Base-by-base conservation (phyloP, 331 rosid species). In the Dryas integrifolia region DNA sequence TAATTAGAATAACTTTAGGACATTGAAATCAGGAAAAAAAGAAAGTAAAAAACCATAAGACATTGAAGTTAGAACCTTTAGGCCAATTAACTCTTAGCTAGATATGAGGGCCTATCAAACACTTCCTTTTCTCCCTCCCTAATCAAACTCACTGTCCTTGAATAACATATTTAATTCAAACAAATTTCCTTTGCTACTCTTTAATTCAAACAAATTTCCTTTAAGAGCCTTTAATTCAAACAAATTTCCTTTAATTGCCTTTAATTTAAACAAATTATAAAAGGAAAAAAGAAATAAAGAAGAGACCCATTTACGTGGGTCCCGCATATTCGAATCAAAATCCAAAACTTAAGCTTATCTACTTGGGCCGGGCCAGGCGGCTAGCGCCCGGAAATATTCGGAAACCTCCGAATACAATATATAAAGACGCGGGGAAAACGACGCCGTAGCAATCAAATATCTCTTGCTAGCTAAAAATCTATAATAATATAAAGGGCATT, bases 211-310 rank as follows among this genome's bases (percentile, higher is more conserved):
- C 3, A 15, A 7, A 12, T 26, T 56, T 30, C 35, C 35, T 30
- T 30, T 30, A 30, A 30, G 35, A 30, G 35, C 65, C 77, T 88
- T 88, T 81, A 79, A 74, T 83, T 80, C 79, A 65, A 65, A 24
- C 14, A 12, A 48, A 30, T 30, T 30, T 49, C 14, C 40, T 13
- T 46, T 7, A 11, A 5, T 6, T 6, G 0, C 72, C 73, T 5
- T 69, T 53, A 69, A 69, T 69, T 53, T 2, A 53, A 65, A 15
- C 6, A 15, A n/a, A 12, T 26, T 56, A 18, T 12, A 1, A 49
- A 49, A 50, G 3, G 0, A 7, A 0, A 56, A 55, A 16, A 9
- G 40, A 9, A 18, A 7, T 38, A 5, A 49, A 65, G 21, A 80
- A 44, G 26, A 18, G 44, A n/a, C n/a, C 12, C 43, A 53, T 3